Evolutionary conservation across 345 rosid species (phyloP), one percentile per base, ranked within the genome.

Genomic region (Populus nigra): DNA sequence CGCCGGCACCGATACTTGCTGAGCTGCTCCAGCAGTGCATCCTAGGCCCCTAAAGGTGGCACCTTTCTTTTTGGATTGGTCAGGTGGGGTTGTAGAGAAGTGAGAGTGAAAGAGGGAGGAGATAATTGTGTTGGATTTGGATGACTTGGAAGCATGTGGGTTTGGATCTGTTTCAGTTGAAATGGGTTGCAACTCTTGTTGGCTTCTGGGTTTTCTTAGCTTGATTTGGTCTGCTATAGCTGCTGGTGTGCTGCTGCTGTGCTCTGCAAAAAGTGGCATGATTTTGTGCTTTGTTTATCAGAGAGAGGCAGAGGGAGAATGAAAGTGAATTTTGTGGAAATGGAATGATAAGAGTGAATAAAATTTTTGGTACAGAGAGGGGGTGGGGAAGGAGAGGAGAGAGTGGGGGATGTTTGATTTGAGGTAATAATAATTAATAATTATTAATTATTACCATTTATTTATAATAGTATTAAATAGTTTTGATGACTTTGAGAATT

Each of bases 1-100:
- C 16, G 88, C 91, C 5, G 97, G 98, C 72, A 93, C 88, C 5
- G 99, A 93, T 47, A 96, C 99, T 77, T 89, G 90, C 84, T 87
- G 87, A 9, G 98, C 86, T 3, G 96, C 88, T 62, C 92, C 87
- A 1, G 98, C 88, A 0, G 93, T 80, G 83, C 98, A 93, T 13
- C 99, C 96, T 2, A 93, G 80, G 1, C 93, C 91, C 57, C 91
- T 84, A 71, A 96, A 88, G 72, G 87, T 47, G 18, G 88, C 65
- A 68, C 83, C 81, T 80, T 91, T 90, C 83, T 89, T 92, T 84
- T 76, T 88, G 2, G 73, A 47, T 66, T 72, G 80, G 38, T 29
- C 53, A 63, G 33, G 72, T 41, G 27, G 77, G 63, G 82, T 75
- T 36, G 80, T 11, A 69, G 83, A 49, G 68, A 79, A 77, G 59